Percentiles rank a stretch among this genome's conserved stretches.
Conservation (phyloP, 352 stramenopile species). For the Globisporangium alternatum region DNA sequence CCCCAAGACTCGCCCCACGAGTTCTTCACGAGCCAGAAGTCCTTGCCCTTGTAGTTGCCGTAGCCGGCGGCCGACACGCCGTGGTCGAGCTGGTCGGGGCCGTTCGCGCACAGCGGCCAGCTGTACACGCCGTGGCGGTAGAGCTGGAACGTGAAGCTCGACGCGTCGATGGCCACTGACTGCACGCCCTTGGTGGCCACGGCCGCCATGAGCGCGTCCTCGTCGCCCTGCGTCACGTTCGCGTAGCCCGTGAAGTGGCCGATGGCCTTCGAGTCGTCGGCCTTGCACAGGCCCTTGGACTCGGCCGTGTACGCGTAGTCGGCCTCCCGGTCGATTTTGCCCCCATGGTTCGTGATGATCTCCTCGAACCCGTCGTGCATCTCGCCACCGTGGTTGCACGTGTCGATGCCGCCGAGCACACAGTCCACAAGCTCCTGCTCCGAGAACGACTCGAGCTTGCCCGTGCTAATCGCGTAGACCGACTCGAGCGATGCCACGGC, state of each 20-base stretch:
- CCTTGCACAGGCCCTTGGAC: constrained; percentile 32
- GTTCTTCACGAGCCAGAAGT: constrained; percentile 96
- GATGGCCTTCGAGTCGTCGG: constrained; percentile 30
- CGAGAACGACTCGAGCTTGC: constrained; percentile 44
- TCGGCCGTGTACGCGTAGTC: constrained; percentile 40
- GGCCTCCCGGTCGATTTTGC: constrained; percentile 32
- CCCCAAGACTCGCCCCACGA: constrained; percentile 90
- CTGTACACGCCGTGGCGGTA: constrained; percentile 72
- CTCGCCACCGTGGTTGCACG: constrained; percentile 38
- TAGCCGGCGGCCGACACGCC: constrained; percentile 94
- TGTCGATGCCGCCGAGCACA: constrained; percentile 24
- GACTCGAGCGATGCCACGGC: constrained; percentile 33
- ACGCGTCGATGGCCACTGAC: constrained; percentile 86
- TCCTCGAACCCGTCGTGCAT: constrained; percentile 41
- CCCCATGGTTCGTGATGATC: constrained; percentile 38
- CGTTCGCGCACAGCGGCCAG: constrained; percentile 35
- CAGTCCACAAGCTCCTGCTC: constrained; percentile 60
- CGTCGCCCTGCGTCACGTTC: constrained; percentile 69
- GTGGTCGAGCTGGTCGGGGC: constrained; percentile 87
- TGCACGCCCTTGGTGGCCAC: constrained; percentile 80
- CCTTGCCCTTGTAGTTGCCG: constrained; percentile 80
- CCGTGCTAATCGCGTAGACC: constrained; percentile 32
- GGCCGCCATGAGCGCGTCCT: constrained; percentile 83
- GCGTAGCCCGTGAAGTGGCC: constrained; percentile 54
- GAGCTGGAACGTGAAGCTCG: constrained; percentile 78